phyloP scores from a whole-genome alignment of 1,139 yeast genomes.

The Torulaspora pretoriensis region DNA sequence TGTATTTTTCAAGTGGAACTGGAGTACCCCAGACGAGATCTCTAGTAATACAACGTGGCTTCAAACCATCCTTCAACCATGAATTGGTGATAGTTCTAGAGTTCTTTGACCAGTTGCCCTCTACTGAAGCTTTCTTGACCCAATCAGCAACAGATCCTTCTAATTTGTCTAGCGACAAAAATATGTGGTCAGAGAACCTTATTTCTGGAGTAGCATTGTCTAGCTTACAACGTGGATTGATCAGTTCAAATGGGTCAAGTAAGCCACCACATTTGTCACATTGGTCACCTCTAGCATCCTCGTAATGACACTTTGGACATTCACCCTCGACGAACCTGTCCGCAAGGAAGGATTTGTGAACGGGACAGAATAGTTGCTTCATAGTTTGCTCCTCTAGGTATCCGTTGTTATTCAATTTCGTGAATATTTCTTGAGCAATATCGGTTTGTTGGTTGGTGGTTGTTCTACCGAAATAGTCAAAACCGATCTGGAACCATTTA shows the following conservation, averaged over 20 bases:
- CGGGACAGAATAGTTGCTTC: constrained; percentile 87
- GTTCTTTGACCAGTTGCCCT: constrained; percentile 90
- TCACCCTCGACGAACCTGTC: constrained; percentile 97
- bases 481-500: constrained; percentile 94
- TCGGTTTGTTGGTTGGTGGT: constrained; percentile 89
- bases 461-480: constrained; percentile 94
- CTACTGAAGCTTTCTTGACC: constrained; percentile 60
- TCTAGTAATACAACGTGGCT: constrained; percentile 94
- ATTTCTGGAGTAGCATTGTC: constrained; percentile 80
- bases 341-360: constrained; percentile 86
- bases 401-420: constrained; percentile 67
- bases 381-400: constrained; percentile 81
- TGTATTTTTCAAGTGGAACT: constrained; percentile 79
- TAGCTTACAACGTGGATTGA: constrained; percentile 91
- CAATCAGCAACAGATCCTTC: constrained; percentile 71
- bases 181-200: constrained; percentile 79
- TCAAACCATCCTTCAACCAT: constrained; percentile 91
- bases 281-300: constrained; percentile 98
- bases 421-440: constrained; percentile 90
- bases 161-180: constrained; percentile 74
- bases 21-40: constrained; percentile 99
- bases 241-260: constrained; percentile 86
- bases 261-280: constrained; percentile 94
- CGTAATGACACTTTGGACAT: constrained; percentile 91
- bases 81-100: constrained; percentile 81